Conservation (phyloP, 2,329 filamentous ascomycete genomes). For the Monosporascus sp. region DNA sequence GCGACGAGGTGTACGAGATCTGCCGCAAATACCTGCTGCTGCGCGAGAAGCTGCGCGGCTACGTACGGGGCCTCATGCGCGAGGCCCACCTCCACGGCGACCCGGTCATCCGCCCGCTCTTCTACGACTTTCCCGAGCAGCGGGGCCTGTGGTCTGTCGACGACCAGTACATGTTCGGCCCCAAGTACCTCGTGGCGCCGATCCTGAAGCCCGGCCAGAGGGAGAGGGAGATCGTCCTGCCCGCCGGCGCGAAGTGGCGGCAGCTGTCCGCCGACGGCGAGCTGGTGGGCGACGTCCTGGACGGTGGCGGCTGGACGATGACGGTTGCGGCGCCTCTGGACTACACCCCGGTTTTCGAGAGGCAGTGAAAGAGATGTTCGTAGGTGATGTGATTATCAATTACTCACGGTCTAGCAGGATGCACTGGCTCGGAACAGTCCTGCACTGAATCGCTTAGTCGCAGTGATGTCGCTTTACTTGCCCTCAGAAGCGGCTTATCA, state of each 20-base stretch:
- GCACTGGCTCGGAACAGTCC: too few species aligned
- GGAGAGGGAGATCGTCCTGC: slow-evolving; percentile 9
- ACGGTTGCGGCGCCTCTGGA: slow-evolving; percentile 7
- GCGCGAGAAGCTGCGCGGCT: slow-evolving; percentile 52
- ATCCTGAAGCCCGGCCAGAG: slow-evolving; percentile 43
- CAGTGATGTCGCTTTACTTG: too few species aligned
- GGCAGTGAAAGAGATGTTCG: not conserved
- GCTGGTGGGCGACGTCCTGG: slow-evolving; percentile 3
- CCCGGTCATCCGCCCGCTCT: slow-evolving; percentile 57
- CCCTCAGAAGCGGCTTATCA: too few species aligned
- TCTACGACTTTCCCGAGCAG: slow-evolving; percentile 59
- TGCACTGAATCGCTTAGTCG: too few species aligned
- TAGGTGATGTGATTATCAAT: not conserved
- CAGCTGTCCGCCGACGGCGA: slow-evolving; percentile 6
- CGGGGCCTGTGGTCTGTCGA: slow-evolving; percentile 49
- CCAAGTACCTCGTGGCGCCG: slow-evolving; percentile 53
- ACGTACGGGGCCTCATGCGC: slow-evolving; percentile 53
- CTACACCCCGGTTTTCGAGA: slow-evolving; percentile 14
- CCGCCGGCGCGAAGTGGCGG: slow-evolving; percentile 8
- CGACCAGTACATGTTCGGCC: slow-evolving; percentile 60
- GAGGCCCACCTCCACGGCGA: slow-evolving; percentile 54
- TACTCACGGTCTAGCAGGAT: too few species aligned
- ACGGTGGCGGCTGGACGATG: slow-evolving; percentile 1
- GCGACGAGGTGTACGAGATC: slow-evolving; percentile 53
- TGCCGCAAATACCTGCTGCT: slow-evolving; percentile 54